Percentiles rank a stretch among this genome's conserved stretches.
Conservation (phyloP, 345 rosid genomes). For the Clarkia xantiana region DNA sequence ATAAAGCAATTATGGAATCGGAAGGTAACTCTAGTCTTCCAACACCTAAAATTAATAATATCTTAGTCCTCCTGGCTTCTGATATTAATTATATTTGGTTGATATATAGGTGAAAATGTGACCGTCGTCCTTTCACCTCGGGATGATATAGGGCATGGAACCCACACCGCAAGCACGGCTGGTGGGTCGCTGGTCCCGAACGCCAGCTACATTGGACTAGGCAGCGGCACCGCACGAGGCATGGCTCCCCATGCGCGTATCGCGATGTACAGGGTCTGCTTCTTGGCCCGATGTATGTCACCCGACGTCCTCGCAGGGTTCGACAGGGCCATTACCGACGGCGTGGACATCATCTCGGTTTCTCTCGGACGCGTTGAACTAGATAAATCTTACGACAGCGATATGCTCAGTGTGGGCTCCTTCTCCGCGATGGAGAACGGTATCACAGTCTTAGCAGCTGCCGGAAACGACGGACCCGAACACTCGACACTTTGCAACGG, state of each 20-base stretch:
- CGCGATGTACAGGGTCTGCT: slow-evolving; percentile 40
- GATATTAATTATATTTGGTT: background rate
- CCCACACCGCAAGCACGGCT: slow-evolving; percentile 42
- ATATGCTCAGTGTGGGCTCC: slow-evolving; percentile 37
- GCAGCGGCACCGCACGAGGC: slow-evolving; percentile 30
- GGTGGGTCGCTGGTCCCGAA: slow-evolving; percentile 25
- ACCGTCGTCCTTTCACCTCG: slow-evolving; percentile 24
- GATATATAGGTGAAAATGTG: background rate
- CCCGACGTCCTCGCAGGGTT: slow-evolving; percentile 38
- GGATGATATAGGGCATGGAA: slow-evolving; percentile 37
- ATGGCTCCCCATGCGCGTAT: slow-evolving; percentile 32
- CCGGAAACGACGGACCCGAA: slow-evolving; percentile 15
- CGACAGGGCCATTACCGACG: slow-evolving; percentile 37
- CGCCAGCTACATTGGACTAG: slow-evolving; percentile 33
- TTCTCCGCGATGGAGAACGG: slow-evolving; percentile 34
- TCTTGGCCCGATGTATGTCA: slow-evolving; percentile 17
- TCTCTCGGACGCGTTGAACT: too few relatives aligned
- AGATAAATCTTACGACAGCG: slow-evolving; percentile 21
- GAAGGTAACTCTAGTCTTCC: background rate
- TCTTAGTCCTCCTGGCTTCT: background rate
- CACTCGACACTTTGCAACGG: slow-evolving; percentile 19
- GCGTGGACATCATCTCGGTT: slow-evolving; percentile 36
- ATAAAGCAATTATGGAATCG: slow-evolving; percentile 3
- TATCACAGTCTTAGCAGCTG: slow-evolving; percentile 25
- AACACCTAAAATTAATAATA: background rate